Evolutionary conservation across 129 eudicot genomes (phyloP), one percentile per base, ranked within the genome.

Genomic region (Cynara cardunculus): DNA sequence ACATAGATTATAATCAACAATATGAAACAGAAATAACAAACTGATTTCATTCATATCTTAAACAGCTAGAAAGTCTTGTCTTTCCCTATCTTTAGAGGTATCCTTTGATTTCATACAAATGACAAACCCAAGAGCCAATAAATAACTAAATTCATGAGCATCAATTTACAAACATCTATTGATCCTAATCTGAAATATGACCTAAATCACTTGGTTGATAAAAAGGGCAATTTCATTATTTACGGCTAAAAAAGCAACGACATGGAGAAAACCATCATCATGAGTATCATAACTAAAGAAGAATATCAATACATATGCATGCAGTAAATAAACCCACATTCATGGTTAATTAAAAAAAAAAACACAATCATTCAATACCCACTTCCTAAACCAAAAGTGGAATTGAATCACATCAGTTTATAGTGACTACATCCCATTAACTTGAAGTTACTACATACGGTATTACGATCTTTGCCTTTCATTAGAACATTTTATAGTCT

Each of bases 341-440:
- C 62, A 80, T 78, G 75, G 13, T 59, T 44, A 18, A 67, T 14
- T 2, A 39, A 78, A 67, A n/a, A n/a, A n/a, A n/a, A n/a, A 16
- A 78, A 44, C 80, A 80, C 37, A 75, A 79, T 87, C 85, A 87
- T 76, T 73, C 22, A 73, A 86, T 24, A 70, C 39, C 82, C 82
- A 86, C 75, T 66, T 64, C 66, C 79, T 67, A 73, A 72, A 39
- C 49, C 77, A 73, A 72, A 44, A 49, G 69, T n/a, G 32, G 10
- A 32, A 65, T 21, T 16, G 14, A 77, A 77, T 37, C 65, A 35
- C 64, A 66, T 41, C 66, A 66, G 44, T 78, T 30, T 31, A 32
- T n/a, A n/a, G n/a, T n/a, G n/a, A n/a, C n/a, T n/a, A n/a, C n/a
- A n/a, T n/a, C n/a, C n/a, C n/a, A n/a, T n/a, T n/a, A n/a, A n/a